phyloP scores from a whole-genome alignment of 2,329 filamentous ascomycete genomes.

The Sporothrix brasiliensis region DNA sequence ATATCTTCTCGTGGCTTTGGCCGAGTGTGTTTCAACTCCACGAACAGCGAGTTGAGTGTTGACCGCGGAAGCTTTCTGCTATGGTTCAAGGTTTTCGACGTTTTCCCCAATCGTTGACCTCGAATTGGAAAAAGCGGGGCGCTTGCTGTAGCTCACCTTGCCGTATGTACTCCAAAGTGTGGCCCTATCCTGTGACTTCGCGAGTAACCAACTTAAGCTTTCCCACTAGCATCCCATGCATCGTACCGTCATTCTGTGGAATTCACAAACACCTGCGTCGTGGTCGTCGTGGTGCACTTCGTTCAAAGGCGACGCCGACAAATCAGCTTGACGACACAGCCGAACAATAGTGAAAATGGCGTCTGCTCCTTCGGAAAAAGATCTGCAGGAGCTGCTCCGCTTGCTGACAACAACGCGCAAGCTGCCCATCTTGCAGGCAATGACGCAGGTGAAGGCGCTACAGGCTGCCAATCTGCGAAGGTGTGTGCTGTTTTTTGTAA shows the following conservation, averaged over 20 bases:
- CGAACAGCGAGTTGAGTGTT: not conserved
- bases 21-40: not conserved
- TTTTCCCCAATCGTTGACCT: slow-evolving; percentile 15
- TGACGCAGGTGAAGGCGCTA: slow-evolving; percentile 61
- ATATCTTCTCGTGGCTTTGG: not conserved
- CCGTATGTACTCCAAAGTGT: not conserved
- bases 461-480: slow-evolving; percentile 59
- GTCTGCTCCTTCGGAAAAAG: slow-evolving; percentile 49
- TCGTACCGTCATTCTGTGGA: not conserved
- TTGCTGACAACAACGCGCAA: slow-evolving; percentile 60
- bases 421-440: slow-evolving; percentile 61
- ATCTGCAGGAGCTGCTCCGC: slow-evolving; percentile 64
- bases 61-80: not conserved
- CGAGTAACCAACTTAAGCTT: slow-evolving; percentile 1
- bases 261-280: not conserved
- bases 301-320: not conserved
- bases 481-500: slow-evolving; percentile 48
- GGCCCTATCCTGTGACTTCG: not conserved
- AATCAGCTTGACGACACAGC: slow-evolving; percentile 29
- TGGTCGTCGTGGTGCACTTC: not conserved
- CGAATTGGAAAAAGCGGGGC: slow-evolving; percentile 16
- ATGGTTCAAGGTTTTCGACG: not conserved
- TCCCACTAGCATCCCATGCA: slow-evolving; percentile 2
- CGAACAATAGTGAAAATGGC: slow-evolving; percentile 3
- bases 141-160: not conserved